Conservation (phyloP, 2,329 filamentous ascomycete species). For the Fusarium sp. region DNA sequence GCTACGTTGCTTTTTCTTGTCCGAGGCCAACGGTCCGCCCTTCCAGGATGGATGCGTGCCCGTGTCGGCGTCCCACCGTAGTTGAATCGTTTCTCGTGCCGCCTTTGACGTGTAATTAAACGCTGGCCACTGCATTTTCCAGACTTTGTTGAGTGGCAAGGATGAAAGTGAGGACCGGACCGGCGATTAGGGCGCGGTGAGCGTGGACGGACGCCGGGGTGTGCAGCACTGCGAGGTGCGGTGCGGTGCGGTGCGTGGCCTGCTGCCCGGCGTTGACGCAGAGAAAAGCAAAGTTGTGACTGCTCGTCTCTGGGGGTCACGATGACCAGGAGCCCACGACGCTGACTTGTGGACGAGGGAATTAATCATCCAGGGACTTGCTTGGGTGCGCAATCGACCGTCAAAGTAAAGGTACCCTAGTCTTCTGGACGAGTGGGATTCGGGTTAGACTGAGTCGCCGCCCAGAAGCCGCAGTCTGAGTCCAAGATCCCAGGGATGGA, state of each 20-base stretch:
- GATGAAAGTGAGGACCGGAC: constrained; percentile 16
- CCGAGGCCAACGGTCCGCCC: neutral
- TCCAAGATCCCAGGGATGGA: constrained; percentile 38
- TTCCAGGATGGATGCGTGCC: neutral
- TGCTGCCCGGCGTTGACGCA: constrained; percentile 17
- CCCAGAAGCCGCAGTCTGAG: constrained; percentile 12
- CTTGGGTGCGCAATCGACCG: constrained; percentile 13
- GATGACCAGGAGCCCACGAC: constrained; percentile 24
- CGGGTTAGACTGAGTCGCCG: constrained; percentile 21
- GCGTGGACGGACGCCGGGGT: constrained; percentile 8
- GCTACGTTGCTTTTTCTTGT: neutral
- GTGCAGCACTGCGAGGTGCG: neutral
- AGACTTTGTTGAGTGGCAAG: constrained; percentile 25
- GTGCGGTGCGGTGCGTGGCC: neutral
- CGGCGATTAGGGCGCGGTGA: constrained; percentile 20
- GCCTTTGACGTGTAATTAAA: constrained; percentile 15
- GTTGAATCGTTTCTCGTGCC: constrained; percentile 8
- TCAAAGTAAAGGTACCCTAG: constrained; percentile 11
- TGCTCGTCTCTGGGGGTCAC: constrained; percentile 32
- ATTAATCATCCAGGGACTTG: constrained; percentile 20
- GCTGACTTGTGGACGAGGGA: constrained; percentile 22
- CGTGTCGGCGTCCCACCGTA: neutral
- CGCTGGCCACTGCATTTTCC: neutral
- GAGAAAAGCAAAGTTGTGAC: constrained; percentile 42
- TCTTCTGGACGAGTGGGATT: constrained; percentile 9